phyloP scores from a whole-genome alignment of 495 filamentous ascomycete genomes.

The Emericellopsis terricola region DNA sequence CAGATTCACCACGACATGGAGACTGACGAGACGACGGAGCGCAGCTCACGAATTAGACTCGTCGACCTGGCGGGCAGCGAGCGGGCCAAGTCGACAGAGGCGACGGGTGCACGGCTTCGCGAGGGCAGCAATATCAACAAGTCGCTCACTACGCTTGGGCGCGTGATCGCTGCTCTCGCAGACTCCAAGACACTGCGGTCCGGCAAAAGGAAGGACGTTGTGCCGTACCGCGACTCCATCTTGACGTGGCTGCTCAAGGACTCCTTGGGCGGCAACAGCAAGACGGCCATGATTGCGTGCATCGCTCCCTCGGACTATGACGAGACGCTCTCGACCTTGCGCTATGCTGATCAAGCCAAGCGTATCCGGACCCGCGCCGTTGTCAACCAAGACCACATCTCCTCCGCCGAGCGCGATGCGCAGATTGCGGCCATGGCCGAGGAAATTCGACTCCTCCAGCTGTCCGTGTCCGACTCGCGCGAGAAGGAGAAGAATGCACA shows the following conservation, averaged over 20 bases:
- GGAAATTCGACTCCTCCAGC: slow-evolving; percentile 69
- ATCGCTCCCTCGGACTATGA: slow-evolving; percentile 93
- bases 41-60: slow-evolving; percentile 79
- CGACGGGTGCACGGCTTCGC: slow-evolving; percentile 72
- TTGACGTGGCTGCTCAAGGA: slow-evolving; percentile 97
- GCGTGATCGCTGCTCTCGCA: slow-evolving; percentile 92
- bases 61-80: slow-evolving; percentile 94
- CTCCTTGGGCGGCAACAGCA: slow-evolving; percentile 83
- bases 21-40: slow-evolving; percentile 89
- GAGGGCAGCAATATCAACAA: slow-evolving; percentile 99
- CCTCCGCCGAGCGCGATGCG: slow-evolving; percentile 73
- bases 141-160: slow-evolving; percentile 84
- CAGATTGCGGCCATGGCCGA: slow-evolving; percentile 89
- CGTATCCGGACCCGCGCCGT: slow-evolving; percentile 91
- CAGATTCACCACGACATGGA: slow-evolving; percentile 86
- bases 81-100: slow-evolving; percentile 87
- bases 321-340: slow-evolving; percentile 86
- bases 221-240: slow-evolving; percentile 91
- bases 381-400: slow-evolving; percentile 84
- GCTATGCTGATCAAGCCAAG: slow-evolving; percentile 96
- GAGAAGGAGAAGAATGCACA: slow-evolving; percentile 27
- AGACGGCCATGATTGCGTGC: slow-evolving; percentile 98
- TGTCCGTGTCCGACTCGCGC: slow-evolving; percentile 43
- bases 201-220: slow-evolving; percentile 38
- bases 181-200: slow-evolving; percentile 48